These are phyloP conservation scores for Phaeosphaeria sp. DNA, from an alignment of 2,329 filamentous ascomycete species.

Conservation along the genomic window DNA sequence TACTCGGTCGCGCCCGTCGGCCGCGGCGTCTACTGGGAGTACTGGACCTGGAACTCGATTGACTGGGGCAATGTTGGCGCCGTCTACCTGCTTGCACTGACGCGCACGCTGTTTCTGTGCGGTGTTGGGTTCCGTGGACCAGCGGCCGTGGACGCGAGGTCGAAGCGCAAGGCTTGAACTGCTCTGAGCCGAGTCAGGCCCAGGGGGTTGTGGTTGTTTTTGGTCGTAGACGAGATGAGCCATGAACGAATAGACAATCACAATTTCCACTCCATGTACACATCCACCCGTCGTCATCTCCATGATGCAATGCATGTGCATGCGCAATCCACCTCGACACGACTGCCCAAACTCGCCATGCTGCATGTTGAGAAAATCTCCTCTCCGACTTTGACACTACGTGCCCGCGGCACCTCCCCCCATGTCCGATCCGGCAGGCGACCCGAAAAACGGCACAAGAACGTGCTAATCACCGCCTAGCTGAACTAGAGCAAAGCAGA, in stretches of 20 bases:
- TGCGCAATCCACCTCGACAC: background rate
- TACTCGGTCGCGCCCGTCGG: constrained; percentile 70
- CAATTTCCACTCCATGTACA: background rate
- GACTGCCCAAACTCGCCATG: background rate
- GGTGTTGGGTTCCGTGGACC: constrained; percentile 29
- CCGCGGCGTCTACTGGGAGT: constrained; percentile 67
- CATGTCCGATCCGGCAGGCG: constrained; percentile 10
- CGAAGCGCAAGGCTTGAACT: constrained; percentile 16
- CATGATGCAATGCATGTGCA: background rate
- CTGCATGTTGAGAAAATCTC: background rate
- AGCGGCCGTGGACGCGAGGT: constrained; percentile 1
- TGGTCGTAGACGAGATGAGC: background rate
- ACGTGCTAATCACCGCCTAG: constrained; percentile 2
- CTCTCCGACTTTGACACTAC: background rate
- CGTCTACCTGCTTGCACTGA: constrained; percentile 68
- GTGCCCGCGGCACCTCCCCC: constrained; percentile 2
- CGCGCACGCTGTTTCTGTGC: constrained; percentile 32
- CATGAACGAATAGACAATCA: background rate
- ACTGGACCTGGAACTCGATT: constrained; percentile 69
- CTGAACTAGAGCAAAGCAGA: background rate
- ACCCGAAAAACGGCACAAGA: constrained; percentile 11
- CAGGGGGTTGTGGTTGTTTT: background rate
- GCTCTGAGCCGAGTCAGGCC: constrained; percentile 7
- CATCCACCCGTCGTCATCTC: background rate
- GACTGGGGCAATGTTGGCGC: constrained; percentile 73